Conservation (phyloP, 371 early-diverging fungal species). For the Blakeslea trispora region DNA sequence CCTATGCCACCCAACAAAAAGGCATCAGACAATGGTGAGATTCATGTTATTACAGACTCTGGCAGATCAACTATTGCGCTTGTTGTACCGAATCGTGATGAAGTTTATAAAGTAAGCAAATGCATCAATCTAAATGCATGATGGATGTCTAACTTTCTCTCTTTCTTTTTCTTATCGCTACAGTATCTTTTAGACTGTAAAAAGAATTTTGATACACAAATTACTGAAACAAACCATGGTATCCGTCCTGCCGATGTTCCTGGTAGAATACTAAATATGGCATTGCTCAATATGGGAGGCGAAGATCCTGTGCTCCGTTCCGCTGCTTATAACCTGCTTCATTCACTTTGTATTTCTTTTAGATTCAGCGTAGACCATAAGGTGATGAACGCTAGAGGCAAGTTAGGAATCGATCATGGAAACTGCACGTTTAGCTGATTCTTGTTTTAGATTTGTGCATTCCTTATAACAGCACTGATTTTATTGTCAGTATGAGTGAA, state of each 20-base stretch:
- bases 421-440: neutral
- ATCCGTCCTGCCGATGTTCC: conserved; percentile 88
- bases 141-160: no score
- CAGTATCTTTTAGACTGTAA: conserved; percentile 56
- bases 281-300: conserved; percentile 82
- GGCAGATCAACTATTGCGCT: conserved; percentile 64
- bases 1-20: conserved; percentile 43
- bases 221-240: conserved; percentile 58
- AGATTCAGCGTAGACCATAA: conserved; percentile 76
- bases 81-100: conserved; percentile 72
- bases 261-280: conserved; percentile 88
- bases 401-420: neutral
- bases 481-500: conserved; percentile 75
- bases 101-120: conserved; percentile 58
- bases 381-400: conserved; percentile 69
- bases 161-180: neutral
- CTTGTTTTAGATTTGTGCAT: conserved; percentile 72
- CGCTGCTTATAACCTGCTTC: conserved; percentile 83
- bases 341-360: conserved; percentile 74
- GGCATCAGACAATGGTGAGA: conserved; percentile 59
- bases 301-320: conserved; percentile 75
- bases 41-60: conserved; percentile 64
- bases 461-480: conserved; percentile 80
- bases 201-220: conserved; percentile 61
- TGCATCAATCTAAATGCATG: neutral